Base-by-base conservation (phyloP, 1,284 basidiomycete species). In the Meripilus lineatus region DNA sequence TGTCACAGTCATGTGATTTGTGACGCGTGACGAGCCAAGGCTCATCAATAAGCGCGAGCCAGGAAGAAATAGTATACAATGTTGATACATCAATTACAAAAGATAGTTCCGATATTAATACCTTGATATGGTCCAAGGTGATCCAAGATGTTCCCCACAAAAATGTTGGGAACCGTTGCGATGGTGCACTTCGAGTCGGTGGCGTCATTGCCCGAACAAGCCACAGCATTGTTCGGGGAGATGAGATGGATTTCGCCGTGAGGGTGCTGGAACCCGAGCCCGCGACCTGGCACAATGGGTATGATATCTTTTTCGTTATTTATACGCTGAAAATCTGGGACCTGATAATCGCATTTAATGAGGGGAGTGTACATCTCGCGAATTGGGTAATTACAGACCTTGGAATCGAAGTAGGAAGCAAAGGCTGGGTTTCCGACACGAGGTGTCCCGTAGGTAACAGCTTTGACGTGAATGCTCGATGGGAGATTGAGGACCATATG, bases 91-190 rank as follows among this genome's bases (percentile, higher is more conserved):
- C 42, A 60, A 7, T 49, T 58, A 56, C 74, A 79, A 50, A 64
- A 75, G 18, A 70, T 62, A 4, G 72, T 72, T 24, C 77, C 75
- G 33, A 79, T 70, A 46, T 55, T 64, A 42, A 77, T 70, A 23
- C 74, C 75, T 46, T 75, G 68, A 51, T 79, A 79, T 2, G 75
- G 75, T 1, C 77, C 75, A 45, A 78, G 52, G 56, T 80, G 77
- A 52, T 79, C 49, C 5, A 72, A 44, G 44, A 75, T 62, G 45
- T 74, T 55, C 14, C 73, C 67, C 3, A 52, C 54, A 2, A 69
- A 41, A 26, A 78, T 58, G 52, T 65, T 70, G 3, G 72, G 70
- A n/a, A 76, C 74, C 8, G 67, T 67, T 45, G 53, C 46, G 46
- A 72, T 68, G 23, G 68, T 70, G 54, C 76, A 78, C 38, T 68